Conservation (phyloP, 1,284 basidiomycete species). For the Trichosporon sp. region DNA sequence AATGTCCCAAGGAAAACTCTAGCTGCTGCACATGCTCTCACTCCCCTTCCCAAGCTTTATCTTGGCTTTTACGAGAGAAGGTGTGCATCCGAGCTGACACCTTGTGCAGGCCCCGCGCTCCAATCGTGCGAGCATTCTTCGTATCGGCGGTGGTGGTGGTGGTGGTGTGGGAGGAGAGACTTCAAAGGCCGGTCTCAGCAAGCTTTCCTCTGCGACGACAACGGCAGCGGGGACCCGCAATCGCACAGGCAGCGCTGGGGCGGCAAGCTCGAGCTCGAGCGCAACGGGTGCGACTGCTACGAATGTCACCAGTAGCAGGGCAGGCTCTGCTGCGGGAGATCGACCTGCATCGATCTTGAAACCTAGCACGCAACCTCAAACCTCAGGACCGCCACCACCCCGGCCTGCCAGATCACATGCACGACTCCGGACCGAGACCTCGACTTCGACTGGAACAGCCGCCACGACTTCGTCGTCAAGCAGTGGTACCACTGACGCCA, state of each 20-base stretch:
- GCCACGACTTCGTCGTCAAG: neutral
- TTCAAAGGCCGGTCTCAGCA: neutral
- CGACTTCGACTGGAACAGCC: neutral
- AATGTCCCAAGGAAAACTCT: neutral
- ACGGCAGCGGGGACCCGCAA: neutral
- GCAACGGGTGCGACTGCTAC: neutral
- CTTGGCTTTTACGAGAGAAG: neutral
- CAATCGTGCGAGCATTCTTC: constrained; percentile 36
- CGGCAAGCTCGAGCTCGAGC: neutral
- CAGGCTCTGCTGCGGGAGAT: neutral
- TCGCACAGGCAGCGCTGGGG: neutral
- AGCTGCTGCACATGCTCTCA: neutral
- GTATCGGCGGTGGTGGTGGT: too few relatives aligned
- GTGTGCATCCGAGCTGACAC: neutral
- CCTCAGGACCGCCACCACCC: neutral
- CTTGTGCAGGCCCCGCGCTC: constrained; percentile 29
- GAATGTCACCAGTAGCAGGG: neutral
- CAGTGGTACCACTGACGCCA: too few relatives aligned
- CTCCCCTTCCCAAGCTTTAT: neutral
- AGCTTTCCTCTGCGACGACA: neutral
- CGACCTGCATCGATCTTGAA: neutral
- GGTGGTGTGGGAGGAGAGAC: neutral
- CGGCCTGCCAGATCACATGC: neutral
- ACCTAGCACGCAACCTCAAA: constrained; percentile 2
- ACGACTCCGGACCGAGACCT: neutral